A percentile compares a stretch with the other conserved stretches of the same genome.
These are phyloP conservation scores for Trametes coccinea DNA, from an alignment of 768 basidiomycete genomes.

Conservation along the genomic window DNA sequence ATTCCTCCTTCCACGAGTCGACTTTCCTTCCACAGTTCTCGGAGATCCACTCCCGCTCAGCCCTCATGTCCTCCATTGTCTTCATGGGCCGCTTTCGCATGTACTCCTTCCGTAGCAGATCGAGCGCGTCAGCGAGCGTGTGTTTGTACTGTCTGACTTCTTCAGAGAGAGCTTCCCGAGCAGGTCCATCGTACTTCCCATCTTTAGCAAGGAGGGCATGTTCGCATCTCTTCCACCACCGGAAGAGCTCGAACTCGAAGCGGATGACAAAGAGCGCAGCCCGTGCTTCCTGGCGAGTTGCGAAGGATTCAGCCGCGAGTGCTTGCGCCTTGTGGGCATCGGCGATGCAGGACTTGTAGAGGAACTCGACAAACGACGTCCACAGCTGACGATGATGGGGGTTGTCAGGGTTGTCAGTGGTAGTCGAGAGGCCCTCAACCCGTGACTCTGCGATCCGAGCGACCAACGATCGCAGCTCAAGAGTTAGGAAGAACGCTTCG, in stretches of 20 bases:
- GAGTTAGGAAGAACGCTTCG: slow-evolving; percentile 37
- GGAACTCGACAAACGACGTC: slow-evolving; percentile 25
- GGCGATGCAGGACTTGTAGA: slow-evolving; percentile 29
- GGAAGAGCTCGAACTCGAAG: slow-evolving; percentile 30
- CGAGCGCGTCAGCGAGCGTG: neutral
- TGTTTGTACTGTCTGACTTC: slow-evolving; percentile 14
- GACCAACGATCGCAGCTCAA: slow-evolving; percentile 37
- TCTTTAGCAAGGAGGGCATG: slow-evolving; percentile 4
- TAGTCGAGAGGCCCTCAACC: slow-evolving; percentile 15
- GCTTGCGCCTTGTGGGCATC: slow-evolving; percentile 29
- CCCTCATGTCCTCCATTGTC: slow-evolving; percentile 14
- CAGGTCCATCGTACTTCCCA: neutral
- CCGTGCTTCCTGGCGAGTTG: slow-evolving; percentile 32
- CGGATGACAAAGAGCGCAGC: slow-evolving; percentile 25
- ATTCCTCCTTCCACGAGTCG: slow-evolving; percentile 25
- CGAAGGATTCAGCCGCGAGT: slow-evolving; percentile 29
- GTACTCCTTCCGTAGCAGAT: slow-evolving; percentile 19
- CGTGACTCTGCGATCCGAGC: slow-evolving; percentile 33
- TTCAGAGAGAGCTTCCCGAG: slow-evolving; percentile 9
- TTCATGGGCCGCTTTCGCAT: slow-evolving; percentile 26
- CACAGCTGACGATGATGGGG: slow-evolving; percentile 21
- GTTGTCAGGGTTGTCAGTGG: slow-evolving; percentile 4
- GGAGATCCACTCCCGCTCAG: slow-evolving; percentile 30
- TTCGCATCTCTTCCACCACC: slow-evolving; percentile 24
- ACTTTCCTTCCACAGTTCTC: slow-evolving; percentile 28